Percentiles rank a stretch among this genome's conserved stretches.
Evolutionary conservation across 345 rosid genomes (phyloP).

Genomic region (Pugionium cornutum): DNA sequence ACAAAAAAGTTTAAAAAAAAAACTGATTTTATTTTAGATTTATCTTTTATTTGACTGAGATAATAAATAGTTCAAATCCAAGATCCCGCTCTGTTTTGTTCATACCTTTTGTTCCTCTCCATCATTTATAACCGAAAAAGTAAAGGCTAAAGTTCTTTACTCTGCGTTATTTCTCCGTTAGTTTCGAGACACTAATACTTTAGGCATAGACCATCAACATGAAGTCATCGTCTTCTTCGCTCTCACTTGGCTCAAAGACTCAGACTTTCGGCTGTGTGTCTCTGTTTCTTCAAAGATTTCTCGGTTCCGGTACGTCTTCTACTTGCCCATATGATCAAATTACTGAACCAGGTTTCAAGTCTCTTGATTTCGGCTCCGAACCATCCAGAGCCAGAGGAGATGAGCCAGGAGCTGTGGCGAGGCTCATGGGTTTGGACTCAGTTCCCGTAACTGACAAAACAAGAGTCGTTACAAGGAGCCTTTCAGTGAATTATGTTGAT

Average conservation of each 20-base stretch:
- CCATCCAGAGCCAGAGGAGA: constrained; percentile 11
- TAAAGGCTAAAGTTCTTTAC: background rate
- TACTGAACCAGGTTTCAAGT: constrained; percentile 36
- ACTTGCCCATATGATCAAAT: constrained; percentile 60
- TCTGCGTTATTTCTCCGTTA: constrained; percentile 36
- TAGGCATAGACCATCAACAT: constrained; percentile 42
- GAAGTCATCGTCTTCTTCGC: constrained; percentile 48
- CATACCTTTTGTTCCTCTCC: constrained; percentile 15
- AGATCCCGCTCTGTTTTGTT: constrained; percentile 49
- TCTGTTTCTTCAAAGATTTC: constrained; percentile 54
- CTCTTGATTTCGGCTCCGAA: constrained; percentile 20
- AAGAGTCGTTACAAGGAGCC: constrained; percentile 48
- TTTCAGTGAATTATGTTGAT: constrained; percentile 51
- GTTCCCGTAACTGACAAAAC: constrained; percentile 23
- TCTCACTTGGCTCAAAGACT: constrained; percentile 42
- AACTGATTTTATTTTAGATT: background rate
- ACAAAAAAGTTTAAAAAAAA: background rate
- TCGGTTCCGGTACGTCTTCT: constrained; percentile 57
- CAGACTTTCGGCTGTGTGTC: constrained; percentile 50
- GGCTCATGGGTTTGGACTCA: constrained; percentile 79
- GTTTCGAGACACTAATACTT: constrained; percentile 31
- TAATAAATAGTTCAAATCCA: constrained; percentile 49
- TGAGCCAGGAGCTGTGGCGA: constrained; percentile 65
- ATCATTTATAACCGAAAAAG: constrained; percentile 23
- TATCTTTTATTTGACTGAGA: constrained; percentile 17